Conservation (phyloP, 2,329 filamentous ascomycete species). For the Acrodontium crateriforme region DNA sequence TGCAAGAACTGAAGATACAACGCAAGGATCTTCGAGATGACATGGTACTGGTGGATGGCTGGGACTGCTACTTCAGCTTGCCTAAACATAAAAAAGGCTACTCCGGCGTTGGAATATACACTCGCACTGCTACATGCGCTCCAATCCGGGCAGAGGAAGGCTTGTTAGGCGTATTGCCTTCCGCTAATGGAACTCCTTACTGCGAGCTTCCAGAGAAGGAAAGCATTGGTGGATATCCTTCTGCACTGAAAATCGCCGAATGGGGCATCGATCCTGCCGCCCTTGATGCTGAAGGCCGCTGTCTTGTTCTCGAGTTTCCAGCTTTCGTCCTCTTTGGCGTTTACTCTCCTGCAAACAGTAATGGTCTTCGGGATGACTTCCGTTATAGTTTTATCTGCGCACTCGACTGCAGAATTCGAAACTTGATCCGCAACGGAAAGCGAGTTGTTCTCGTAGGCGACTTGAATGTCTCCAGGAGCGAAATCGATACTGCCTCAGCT, state of each 20-base stretch:
- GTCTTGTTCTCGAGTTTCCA: slow-evolving; percentile 81
- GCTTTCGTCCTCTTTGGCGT: slow-evolving; percentile 88
- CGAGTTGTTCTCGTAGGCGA: slow-evolving; percentile 77
- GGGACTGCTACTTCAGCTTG: slow-evolving; percentile 92
- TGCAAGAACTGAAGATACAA: slow-evolving; percentile 96
- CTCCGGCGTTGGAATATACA: slow-evolving; percentile 91
- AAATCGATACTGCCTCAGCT: slow-evolving; percentile 64
- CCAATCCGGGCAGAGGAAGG: slow-evolving; percentile 90
- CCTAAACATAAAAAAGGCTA: slow-evolving; percentile 94
- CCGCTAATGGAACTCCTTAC: slow-evolving; percentile 57
- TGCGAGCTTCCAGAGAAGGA: slow-evolving; percentile 58
- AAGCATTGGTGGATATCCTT: slow-evolving; percentile 82
- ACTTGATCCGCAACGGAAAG: slow-evolving; percentile 67
- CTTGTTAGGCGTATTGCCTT: slow-evolving; percentile 66
- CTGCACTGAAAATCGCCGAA: slow-evolving; percentile 48
- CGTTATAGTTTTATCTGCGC: slow-evolving; percentile 66
- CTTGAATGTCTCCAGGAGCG: slow-evolving; percentile 60
- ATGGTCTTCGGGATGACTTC: slow-evolving; percentile 72
- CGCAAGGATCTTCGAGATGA: slow-evolving; percentile 83
- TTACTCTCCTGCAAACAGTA: slow-evolving; percentile 81
- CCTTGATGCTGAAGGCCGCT: slow-evolving; percentile 84
- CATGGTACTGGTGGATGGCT: slow-evolving; percentile 87
- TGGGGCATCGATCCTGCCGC: slow-evolving; percentile 52
- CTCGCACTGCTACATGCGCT: slow-evolving; percentile 68
- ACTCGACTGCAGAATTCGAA: slow-evolving; percentile 71